Base-by-base conservation (phyloP, 495 filamentous ascomycete genomes). In the Tuber aestivum region DNA sequence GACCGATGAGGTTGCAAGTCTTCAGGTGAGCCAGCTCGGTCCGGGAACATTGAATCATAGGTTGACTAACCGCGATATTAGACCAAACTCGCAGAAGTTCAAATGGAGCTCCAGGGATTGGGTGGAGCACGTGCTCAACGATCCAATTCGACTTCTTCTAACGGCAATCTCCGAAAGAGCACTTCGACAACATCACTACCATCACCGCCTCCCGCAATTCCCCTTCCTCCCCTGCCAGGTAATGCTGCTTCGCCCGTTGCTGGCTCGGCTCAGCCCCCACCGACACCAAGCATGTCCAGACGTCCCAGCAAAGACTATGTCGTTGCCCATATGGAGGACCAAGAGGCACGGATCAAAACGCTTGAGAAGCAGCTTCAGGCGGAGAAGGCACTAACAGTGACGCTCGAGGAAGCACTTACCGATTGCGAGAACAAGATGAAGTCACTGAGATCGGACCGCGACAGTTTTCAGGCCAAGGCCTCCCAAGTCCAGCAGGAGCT, bases 281-380 rank as follows among this genome's bases (percentile, higher is more conserved):
- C 70, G 90, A 79, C 77, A 21, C 56, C 56, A 65, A 65, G 56
- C 56, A 77, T 79, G 35, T 79, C 78, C n/a, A 79, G 93, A 10
- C 93, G 93, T 74, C 87, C 90, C 23, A 94, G 91, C 86, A 96
- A 95, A 79, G 94, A 97, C 79, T 87, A 95, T 74, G 90, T 87
- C 41, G 76, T 77, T 48, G 80, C 88, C 41, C 92, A 94, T 77
- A 89, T 92, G 82, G 95, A 98, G 79, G 95, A 99, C 78, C 94
- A 97, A 83, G 96, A 98, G 84, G 91, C 92, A 56, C 95, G 94
- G 70, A 96, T 99, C 82, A 91, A 92, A 70, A 95, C 94, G 38
- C 97, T 99, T 78, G 95, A 98, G 86, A 97, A 97, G 86, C 94
- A 98, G 83, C 89, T 99, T 42, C 92, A 91, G 76, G 94, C 96